A percentile compares a stretch with the other conserved stretches of the same genome.
Evolutionary conservation across 345 rosid genomes (phyloP).

Genomic region (Eucalyptus camaldulensis): DNA sequence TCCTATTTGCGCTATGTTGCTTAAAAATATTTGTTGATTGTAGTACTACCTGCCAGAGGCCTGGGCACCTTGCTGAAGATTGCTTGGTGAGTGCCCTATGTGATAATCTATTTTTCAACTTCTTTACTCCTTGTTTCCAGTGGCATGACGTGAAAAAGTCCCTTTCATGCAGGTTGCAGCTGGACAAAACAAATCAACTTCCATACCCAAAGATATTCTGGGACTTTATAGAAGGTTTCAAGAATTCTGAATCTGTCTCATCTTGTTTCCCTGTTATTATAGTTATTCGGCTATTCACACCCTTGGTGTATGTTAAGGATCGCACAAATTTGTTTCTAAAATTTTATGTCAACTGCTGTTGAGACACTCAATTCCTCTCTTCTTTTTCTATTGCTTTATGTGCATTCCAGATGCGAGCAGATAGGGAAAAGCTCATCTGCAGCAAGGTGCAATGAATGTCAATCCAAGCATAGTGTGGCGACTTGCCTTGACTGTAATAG

Average conservation of each 20-base stretch:
- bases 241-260: neutral
- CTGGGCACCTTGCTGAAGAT: slow-evolving; percentile 69
- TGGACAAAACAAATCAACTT: slow-evolving; percentile 11
- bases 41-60: slow-evolving; percentile 62
- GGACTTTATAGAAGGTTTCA: slow-evolving; percentile 51
- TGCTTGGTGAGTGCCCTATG: slow-evolving; percentile 20
- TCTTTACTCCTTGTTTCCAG: neutral
- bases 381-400: neutral
- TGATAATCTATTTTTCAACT: neutral
- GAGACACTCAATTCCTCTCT: neutral
- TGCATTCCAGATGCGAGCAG: slow-evolving; percentile 43
- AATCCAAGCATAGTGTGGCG: slow-evolving; percentile 34
- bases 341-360: neutral
- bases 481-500: slow-evolving; percentile 52
- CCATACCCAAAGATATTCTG: slow-evolving; percentile 40
- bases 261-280: neutral
- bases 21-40: neutral
- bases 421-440: slow-evolving; percentile 25
- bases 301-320: neutral
- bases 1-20: neutral
- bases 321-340: neutral
- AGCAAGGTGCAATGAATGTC: slow-evolving; percentile 46
- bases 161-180: slow-evolving; percentile 4
- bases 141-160: neutral
- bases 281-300: neutral